phyloP scores from a whole-genome alignment of 192 early-diverging fungal genomes.

The Pilobolus umbonatus region DNA sequence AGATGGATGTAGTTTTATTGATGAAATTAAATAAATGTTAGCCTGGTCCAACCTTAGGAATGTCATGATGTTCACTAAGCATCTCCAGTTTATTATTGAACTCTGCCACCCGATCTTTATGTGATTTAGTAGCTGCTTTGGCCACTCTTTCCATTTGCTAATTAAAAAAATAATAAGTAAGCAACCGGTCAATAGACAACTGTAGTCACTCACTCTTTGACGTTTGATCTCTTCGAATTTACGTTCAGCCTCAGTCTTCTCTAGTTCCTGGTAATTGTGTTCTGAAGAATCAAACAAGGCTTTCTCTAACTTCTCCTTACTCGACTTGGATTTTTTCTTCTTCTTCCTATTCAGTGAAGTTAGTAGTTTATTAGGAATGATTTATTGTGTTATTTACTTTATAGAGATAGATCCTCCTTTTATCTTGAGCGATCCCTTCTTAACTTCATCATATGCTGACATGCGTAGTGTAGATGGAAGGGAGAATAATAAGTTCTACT shows the following conservation, averaged over 20 bases:
- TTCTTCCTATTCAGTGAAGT: conserved; percentile 20
- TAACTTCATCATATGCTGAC: conserved; percentile 40
- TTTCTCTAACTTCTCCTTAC: conserved; percentile 39
- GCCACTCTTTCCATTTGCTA: conserved; percentile 65
- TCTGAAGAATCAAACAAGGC: conserved; percentile 24
- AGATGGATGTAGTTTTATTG: too few relatives aligned
- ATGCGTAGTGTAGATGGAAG: too few relatives aligned
- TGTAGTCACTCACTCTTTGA: conserved; percentile 50
- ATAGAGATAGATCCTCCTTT: conserved; percentile 49
- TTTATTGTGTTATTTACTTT: conserved; percentile 41
- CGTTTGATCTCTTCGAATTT: conserved; percentile 65
- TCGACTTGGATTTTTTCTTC: conserved; percentile 41
- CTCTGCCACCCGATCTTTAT: conserved; percentile 74
- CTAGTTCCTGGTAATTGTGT: conserved; percentile 30
- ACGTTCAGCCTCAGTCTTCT: conserved; percentile 65
- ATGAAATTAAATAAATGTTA: too few relatives aligned
- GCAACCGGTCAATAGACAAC: background rate
- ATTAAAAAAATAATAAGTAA: background rate
- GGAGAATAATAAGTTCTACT: too few relatives aligned
- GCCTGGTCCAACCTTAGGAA: conserved; percentile 78
- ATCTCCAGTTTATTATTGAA: conserved; percentile 70
- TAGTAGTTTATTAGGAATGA: background rate
- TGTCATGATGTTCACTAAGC: conserved; percentile 77
- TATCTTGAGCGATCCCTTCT: conserved; percentile 61
- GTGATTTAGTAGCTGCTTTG: conserved; percentile 62